Conservation (phyloP, 2,329 filamentous ascomycete species). For the Stagonosporopsis vannaccii region DNA sequence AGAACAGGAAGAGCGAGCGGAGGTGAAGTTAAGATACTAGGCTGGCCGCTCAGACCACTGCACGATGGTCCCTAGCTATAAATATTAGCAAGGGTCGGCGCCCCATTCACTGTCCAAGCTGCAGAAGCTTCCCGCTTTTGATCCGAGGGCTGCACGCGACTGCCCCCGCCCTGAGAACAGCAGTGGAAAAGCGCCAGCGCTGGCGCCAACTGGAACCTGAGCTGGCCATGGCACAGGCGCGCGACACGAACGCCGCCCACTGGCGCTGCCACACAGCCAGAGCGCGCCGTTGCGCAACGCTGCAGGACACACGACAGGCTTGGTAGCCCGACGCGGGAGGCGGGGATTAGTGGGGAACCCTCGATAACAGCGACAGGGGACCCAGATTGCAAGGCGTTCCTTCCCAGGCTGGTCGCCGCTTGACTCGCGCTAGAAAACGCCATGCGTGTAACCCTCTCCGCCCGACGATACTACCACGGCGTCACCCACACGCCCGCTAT, state of each 20-base stretch:
- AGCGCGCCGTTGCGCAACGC: slow-evolving; percentile 12
- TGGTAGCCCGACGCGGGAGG: slow-evolving; percentile 11
- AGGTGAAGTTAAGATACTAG: slow-evolving; percentile 17
- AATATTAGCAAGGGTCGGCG: slow-evolving; percentile 14
- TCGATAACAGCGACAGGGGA: slow-evolving; percentile 7
- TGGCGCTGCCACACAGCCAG: neutral
- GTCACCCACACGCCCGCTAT: slow-evolving; percentile 21
- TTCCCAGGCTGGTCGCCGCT: slow-evolving; percentile 3
- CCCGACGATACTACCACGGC: slow-evolving; percentile 37
- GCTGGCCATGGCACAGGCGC: slow-evolving; percentile 3
- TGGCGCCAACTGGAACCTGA: slow-evolving; percentile 10
- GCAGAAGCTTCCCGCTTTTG: slow-evolving; percentile 16
- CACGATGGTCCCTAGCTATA: slow-evolving; percentile 15
- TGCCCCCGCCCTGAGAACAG: slow-evolving; percentile 26
- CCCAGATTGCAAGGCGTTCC: slow-evolving; percentile 12
- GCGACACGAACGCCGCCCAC: neutral
- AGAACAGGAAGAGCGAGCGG: slow-evolving; percentile 9
- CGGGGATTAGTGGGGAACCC: slow-evolving; percentile 1
- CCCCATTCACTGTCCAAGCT: slow-evolving; percentile 20
- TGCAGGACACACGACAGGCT: slow-evolving; percentile 5
- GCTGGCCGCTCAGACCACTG: slow-evolving; percentile 18
- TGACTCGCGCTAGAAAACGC: slow-evolving; percentile 21
- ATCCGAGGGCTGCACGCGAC: slow-evolving; percentile 40
- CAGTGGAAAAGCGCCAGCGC: slow-evolving; percentile 10
- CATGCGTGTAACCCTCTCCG: slow-evolving; percentile 39